Evolutionary conservation across 768 basidiomycete genomes (phyloP).

Genomic region (Hericium coralloides): DNA sequence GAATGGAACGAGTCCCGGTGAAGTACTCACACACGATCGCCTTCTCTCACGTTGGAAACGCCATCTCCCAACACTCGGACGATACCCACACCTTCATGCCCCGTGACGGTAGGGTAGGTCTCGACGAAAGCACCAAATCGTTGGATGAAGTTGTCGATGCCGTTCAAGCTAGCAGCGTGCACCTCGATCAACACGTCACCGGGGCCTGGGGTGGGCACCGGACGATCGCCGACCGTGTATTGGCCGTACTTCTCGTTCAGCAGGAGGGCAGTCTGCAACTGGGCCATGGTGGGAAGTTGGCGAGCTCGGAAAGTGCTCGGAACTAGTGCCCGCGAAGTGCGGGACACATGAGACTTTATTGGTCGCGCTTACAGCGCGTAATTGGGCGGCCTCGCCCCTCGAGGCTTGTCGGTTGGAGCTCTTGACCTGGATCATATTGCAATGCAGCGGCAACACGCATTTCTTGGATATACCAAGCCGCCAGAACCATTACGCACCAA

Average conservation of each 20-base stretch:
- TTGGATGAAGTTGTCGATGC: background rate
- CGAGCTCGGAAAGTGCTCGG: no score
- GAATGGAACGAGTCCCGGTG: background rate
- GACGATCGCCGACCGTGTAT: background rate
- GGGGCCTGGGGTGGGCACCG: slow-evolving; percentile 7
- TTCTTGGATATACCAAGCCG: background rate
- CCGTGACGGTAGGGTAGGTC: slow-evolving; percentile 11
- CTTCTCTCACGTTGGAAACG: background rate
- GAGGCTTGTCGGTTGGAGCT: no score
- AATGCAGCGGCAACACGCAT: no score
- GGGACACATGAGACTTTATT: no score
- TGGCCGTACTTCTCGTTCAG: background rate
- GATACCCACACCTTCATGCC: slow-evolving; percentile 4
- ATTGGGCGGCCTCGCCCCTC: no score
- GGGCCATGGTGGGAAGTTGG: background rate
- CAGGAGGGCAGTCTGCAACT: background rate
- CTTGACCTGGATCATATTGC: no score
- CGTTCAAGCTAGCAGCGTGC: slow-evolving; percentile 1
- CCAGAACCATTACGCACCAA: background rate
- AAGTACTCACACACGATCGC: background rate
- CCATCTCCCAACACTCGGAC: slow-evolving; percentile 1
- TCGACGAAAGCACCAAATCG: slow-evolving; percentile 7
- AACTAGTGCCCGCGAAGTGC: no score
- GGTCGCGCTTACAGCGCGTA: no score
- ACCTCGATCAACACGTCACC: slow-evolving; percentile 11